These are phyloP conservation scores for Mycena vulgaris DNA, from an alignment of 768 basidiomycete species.

Conservation along the genomic window DNA sequence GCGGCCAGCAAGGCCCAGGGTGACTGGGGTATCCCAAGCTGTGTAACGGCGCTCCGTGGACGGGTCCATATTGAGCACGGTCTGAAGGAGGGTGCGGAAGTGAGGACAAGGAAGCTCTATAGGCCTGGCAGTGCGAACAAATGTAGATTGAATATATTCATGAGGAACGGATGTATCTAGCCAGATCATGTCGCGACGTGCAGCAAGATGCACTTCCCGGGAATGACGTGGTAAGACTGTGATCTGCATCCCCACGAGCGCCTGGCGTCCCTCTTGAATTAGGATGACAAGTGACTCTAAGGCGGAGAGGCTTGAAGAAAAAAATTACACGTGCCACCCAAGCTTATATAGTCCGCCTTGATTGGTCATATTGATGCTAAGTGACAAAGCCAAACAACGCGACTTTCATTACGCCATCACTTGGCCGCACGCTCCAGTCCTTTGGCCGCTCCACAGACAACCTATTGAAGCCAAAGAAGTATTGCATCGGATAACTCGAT, in stretches of 20 bases:
- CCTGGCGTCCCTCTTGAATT: conserved; percentile 62
- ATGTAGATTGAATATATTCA: too few species aligned
- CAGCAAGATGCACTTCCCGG: conserved; percentile 21
- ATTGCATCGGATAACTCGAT: too few species aligned
- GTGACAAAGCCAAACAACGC: neutral
- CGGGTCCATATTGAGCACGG: conserved; percentile 77
- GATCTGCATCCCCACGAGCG: conserved; percentile 81
- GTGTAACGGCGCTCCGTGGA: conserved; percentile 91
- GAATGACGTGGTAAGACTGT: conserved; percentile 42
- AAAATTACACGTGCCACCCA: neutral
- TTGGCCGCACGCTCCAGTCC: too few species aligned
- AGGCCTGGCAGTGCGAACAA: too few species aligned
- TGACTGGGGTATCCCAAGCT: conserved; percentile 77
- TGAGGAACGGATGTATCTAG: conserved; percentile 37
- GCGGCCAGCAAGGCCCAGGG: conserved; percentile 38
- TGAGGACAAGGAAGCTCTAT: too few species aligned
- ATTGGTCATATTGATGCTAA: neutral
- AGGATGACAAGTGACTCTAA: conserved; percentile 82
- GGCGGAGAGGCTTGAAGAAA: conserved; percentile 63
- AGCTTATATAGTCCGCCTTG: too few species aligned
- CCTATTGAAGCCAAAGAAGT: too few species aligned
- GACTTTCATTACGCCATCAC: too few species aligned
- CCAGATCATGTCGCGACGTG: conserved; percentile 39
- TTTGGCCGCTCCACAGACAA: too few species aligned
- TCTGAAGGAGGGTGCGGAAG: conserved; percentile 64